These are phyloP conservation scores for Termitomyces eurrhizus DNA, from an alignment of 768 basidiomycete species.

Conservation along the genomic window DNA sequence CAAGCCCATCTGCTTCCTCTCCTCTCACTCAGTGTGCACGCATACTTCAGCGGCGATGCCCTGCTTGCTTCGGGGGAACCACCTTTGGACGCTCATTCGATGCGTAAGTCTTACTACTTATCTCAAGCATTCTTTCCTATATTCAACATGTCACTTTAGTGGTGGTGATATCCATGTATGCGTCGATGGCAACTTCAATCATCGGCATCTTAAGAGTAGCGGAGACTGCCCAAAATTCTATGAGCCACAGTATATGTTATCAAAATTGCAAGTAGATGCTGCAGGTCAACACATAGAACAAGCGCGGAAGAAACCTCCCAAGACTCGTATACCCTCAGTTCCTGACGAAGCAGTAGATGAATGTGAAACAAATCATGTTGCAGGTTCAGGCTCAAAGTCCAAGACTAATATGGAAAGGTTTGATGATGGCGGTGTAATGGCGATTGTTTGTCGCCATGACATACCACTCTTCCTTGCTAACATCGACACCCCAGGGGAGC, in stretches of 20 bases:
- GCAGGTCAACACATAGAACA: slow-evolving; percentile 25
- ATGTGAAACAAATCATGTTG: slow-evolving; percentile 29
- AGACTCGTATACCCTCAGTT: too few species aligned
- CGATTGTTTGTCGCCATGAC: too few species aligned
- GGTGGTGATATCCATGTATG: too few species aligned
- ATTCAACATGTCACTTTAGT: too few species aligned
- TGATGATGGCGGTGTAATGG: slow-evolving; percentile 33
- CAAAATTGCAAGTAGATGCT: slow-evolving; percentile 27
- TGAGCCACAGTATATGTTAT: slow-evolving; percentile 27
- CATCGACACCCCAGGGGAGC: too few species aligned
- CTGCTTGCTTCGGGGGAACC: slow-evolving; percentile 29
- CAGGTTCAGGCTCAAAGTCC: slow-evolving; percentile 19
- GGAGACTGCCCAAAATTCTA: slow-evolving; percentile 30
- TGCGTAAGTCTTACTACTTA: slow-evolving; percentile 23
- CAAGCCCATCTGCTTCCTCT: not conserved
- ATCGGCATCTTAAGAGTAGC: too few species aligned
- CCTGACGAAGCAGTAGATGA: slow-evolving; percentile 31
- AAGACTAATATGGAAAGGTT: too few species aligned
- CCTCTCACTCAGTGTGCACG: slow-evolving; percentile 9
- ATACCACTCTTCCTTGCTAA: too few species aligned
- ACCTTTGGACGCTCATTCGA: slow-evolving; percentile 20
- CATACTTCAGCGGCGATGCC: slow-evolving; percentile 24
- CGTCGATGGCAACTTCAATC: too few species aligned
- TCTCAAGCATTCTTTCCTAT: too few species aligned
- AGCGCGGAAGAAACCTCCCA: too few species aligned